Evolutionary conservation across 2,329 filamentous ascomycete species (phyloP).

Genomic region (Zymoseptoria tritici): DNA sequence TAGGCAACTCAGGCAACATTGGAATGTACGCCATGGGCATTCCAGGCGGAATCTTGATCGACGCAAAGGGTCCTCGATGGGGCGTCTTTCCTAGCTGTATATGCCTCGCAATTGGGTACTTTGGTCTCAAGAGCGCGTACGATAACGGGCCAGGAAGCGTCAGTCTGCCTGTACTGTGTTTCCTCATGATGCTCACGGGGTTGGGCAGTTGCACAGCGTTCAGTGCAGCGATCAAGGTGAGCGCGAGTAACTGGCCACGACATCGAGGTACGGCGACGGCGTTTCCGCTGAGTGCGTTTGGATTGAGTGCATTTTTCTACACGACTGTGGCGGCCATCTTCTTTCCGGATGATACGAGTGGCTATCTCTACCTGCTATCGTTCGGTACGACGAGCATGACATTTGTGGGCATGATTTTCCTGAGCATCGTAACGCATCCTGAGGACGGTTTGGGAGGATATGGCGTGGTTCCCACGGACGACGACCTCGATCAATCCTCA

Average conservation of each 20-base stretch:
- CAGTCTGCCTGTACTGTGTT: conserved; percentile 55
- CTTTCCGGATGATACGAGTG: conserved; percentile 75
- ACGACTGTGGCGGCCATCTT: conserved; percentile 68
- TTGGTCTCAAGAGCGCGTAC: conserved; percentile 74
- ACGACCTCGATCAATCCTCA: conserved; percentile 12
- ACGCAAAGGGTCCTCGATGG: conserved; percentile 70
- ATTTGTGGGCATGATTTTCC: conserved; percentile 73
- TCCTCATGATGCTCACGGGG: conserved; percentile 80
- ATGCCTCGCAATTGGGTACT: conserved; percentile 72
- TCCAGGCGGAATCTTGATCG: conserved; percentile 80
- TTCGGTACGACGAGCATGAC: conserved; percentile 71
- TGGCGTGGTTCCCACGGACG: conserved; percentile 45
- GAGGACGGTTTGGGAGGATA: conserved; percentile 43
- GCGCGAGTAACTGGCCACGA: conserved; percentile 83
- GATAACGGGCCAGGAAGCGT: conserved; percentile 56
- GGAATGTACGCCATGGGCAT: conserved; percentile 92
- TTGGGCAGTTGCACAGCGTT: conserved; percentile 90
- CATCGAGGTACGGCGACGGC: conserved; percentile 90
- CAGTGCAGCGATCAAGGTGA: conserved; percentile 72
- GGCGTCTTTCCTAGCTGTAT: conserved; percentile 69
- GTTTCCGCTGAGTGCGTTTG: conserved; percentile 87
- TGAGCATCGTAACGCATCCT: conserved; percentile 57
- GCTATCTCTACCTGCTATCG: conserved; percentile 72
- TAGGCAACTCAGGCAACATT: conserved; percentile 71
- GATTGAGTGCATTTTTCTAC: conserved; percentile 94